These are phyloP conservation scores for Colletotrichum agaves DNA, from an alignment of 2,329 filamentous ascomycete species.

Conservation along the genomic window DNA sequence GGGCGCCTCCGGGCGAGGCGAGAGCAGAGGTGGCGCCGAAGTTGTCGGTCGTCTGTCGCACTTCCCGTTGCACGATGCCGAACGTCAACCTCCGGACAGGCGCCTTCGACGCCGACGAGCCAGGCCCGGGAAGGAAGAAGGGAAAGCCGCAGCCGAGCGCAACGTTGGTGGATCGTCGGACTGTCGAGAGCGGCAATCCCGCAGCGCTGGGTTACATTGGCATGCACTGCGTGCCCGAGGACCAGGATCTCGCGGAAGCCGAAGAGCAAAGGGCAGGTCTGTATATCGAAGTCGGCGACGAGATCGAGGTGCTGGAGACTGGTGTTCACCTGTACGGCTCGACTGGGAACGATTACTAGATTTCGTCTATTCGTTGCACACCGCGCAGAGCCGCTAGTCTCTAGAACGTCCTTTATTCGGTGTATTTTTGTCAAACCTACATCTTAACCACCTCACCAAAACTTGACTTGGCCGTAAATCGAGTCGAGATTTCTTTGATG, in stretches of 20 bases:
- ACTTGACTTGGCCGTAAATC: too few relatives aligned
- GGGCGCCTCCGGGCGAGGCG: not conserved
- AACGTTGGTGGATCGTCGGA: slow-evolving; percentile 40
- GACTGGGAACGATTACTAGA: slow-evolving; percentile 43
- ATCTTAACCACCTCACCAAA: too few relatives aligned
- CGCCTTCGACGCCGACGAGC: slow-evolving; percentile 16
- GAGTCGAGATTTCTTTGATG: too few relatives aligned
- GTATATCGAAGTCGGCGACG: slow-evolving; percentile 42
- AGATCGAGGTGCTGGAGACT: slow-evolving; percentile 44
- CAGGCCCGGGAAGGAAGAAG: slow-evolving; percentile 27
- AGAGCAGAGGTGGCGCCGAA: slow-evolving; percentile 20
- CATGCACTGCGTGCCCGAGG: slow-evolving; percentile 46
- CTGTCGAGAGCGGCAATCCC: slow-evolving; percentile 42
- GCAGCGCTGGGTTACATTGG: slow-evolving; percentile 44
- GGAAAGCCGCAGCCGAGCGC: slow-evolving; percentile 44
- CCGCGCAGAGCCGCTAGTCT: not conserved
- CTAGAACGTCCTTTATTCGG: not conserved
- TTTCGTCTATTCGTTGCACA: too few relatives aligned
- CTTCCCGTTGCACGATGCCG: slow-evolving; percentile 38
- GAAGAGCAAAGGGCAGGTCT: slow-evolving; percentile 1
- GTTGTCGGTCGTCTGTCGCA: slow-evolving; percentile 38
- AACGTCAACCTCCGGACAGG: slow-evolving; percentile 36
- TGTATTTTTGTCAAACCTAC: fast-evolving
- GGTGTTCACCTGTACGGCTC: slow-evolving; percentile 43
- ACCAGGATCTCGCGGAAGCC: slow-evolving; percentile 35